A percentile compares a stretch with the other conserved stretches of the same genome.
Conservation (phyloP, 176 grass and related monocot genomes). For the Zoysia pacifica region DNA sequence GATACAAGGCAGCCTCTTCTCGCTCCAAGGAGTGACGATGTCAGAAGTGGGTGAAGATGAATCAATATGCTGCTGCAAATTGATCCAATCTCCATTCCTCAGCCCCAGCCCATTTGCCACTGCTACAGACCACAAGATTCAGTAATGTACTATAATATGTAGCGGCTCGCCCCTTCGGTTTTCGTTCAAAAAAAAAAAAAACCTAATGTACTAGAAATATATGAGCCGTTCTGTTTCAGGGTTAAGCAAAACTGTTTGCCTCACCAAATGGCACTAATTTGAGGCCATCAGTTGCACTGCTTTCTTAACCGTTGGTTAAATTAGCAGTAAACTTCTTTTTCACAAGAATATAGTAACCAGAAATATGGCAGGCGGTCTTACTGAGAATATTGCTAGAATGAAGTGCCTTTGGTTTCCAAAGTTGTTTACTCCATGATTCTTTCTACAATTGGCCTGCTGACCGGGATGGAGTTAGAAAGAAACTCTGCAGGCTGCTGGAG, state of each 20-base stretch:
- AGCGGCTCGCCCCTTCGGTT: too few species aligned
- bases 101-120: neutral
- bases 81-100: neutral
- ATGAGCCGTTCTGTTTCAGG: neutral
- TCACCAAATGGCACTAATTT: neutral
- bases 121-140: conserved; percentile 27
- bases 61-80: conserved; percentile 19
- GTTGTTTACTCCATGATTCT: neutral
- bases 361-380: conserved; percentile 4
- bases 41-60: neutral
- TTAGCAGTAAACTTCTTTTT: neutral
- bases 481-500: conserved; percentile 16
- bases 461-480: conserved; percentile 7
- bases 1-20: conserved; percentile 56
- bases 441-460: conserved; percentile 10
- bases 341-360: neutral
- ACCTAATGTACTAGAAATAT: too few species aligned
- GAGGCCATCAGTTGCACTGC: neutral
- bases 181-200: too few species aligned
- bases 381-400: neutral
- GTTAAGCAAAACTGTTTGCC: neutral
- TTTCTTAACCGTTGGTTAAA: conserved; percentile 6
- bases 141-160: neutral
- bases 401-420: neutral
- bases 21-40: conserved; percentile 39